A percentile compares a stretch with the other conserved stretches of the same genome.
Conservation (phyloP, 2,329 filamentous ascomycete species). For the Atkinsonella hypoxylon region DNA sequence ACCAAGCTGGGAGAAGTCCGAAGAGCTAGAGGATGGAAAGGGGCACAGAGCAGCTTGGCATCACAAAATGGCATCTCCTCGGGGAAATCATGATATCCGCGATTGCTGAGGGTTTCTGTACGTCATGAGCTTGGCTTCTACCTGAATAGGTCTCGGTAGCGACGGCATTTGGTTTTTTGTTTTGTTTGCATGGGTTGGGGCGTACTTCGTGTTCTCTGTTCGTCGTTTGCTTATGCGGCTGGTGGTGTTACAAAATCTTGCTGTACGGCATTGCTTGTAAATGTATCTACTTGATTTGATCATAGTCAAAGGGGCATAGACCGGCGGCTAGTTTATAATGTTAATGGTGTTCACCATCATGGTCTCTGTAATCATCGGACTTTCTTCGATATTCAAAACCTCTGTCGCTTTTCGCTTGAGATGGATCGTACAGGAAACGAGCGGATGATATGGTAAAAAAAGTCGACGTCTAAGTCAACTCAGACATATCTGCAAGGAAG, state of each 20-base stretch:
- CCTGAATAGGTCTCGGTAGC: neutral
- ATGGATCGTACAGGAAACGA: too few species aligned
- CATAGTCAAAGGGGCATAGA: too few species aligned
- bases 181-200: conserved; percentile 5
- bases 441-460: too few species aligned
- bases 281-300: too few species aligned
- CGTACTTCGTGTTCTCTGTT: neutral
- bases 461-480: too few species aligned
- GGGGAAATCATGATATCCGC: conserved; percentile 9
- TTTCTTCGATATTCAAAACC: too few species aligned
- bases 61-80: conserved; percentile 10
- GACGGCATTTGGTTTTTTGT: neutral
- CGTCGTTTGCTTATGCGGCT: neutral
- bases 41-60: neutral
- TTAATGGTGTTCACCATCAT: too few species aligned
- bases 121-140: neutral
- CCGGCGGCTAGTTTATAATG: too few species aligned
- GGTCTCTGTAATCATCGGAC: too few species aligned
- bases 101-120: neutral
- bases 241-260: neutral
- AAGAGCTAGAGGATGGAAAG: neutral
- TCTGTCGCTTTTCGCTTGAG: too few species aligned
- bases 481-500: too few species aligned
- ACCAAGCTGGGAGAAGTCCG: conserved; percentile 6
- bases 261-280: neutral